Base-by-base conservation (phyloP, 176 grass and related monocot genomes). In the Carex cristatella region DNA sequence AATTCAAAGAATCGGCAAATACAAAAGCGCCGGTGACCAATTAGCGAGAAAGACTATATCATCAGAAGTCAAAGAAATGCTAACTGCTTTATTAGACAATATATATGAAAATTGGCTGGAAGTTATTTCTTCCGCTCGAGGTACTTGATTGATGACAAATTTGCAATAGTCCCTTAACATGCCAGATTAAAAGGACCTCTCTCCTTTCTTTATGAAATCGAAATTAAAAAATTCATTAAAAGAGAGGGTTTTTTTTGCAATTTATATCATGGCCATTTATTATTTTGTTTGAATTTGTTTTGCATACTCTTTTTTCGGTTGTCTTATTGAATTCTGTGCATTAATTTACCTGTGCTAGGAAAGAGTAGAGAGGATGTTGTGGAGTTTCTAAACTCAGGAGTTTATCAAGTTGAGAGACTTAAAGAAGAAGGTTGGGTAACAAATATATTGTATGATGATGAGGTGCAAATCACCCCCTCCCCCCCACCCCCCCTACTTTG, bases 361-460 rank as follows among this genome's bases (percentile, higher is more conserved):
- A 99, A 99, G 96, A 91, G 83, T 85, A 95, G 78, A 65, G 93
- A 94, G 90, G 91, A 95, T 89, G 84, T 94, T 1, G 90, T 89
- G 67, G 90, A 88, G 69, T 94, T 99, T 82, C 83, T 99, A 33
- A 94, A 99, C 91, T 92, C 93, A n/a, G 96, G 96, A 85, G 93
- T 99, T 89, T 99, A 92, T 88, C 89, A 95, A 91, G 93, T 95
- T 83, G 83, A 90, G 65, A 99, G 86, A 83, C 91, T 99, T 88
- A 99, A 95, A 92, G 85, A 94, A 88, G 91, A 94, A 95, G 91
- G 93, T 86, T 95, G 96, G 96, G 86, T 99, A 81, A 99, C 96
- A 67, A 88, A 99, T 86, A 80, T 95, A 89, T 28, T 94, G 83
- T 99, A 99, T 89, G 96, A 99, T 37, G 96, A 99, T 7, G 93